phyloP scores from a whole-genome alignment of 495 filamentous ascomycete genomes.

The Lindgomyces ingoldianus region DNA sequence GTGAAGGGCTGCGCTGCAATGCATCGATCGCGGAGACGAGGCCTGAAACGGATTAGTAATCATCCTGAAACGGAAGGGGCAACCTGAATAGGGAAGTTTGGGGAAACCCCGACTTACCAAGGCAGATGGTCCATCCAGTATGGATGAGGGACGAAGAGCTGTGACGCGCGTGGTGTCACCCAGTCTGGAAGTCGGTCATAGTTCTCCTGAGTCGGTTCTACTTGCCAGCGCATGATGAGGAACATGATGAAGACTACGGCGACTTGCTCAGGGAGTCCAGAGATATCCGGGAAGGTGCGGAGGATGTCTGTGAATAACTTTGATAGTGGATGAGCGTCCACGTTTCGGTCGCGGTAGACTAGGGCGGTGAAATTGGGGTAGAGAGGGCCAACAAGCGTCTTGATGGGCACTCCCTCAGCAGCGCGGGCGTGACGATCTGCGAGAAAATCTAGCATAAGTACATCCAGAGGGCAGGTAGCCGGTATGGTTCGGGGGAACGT shows the following conservation, averaged over 20 bases:
- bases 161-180: slow-evolving; percentile 61
- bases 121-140: slow-evolving; percentile 78
- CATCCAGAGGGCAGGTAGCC: slow-evolving; percentile 72
- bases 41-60: slow-evolving; percentile 43
- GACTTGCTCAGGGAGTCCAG: slow-evolving; percentile 69
- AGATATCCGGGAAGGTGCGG: slow-evolving; percentile 69
- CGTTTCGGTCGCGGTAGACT: slow-evolving; percentile 63
- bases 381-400: slow-evolving; percentile 67
- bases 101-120: slow-evolving; percentile 47
- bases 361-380: slow-evolving; percentile 77
- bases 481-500: slow-evolving; percentile 60
- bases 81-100: not conserved
- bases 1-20: slow-evolving; percentile 51
- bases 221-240: slow-evolving; percentile 79
- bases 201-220: slow-evolving; percentile 71
- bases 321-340: slow-evolving; percentile 67
- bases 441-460: slow-evolving; percentile 74
- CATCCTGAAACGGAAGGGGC: not conserved
- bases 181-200: slow-evolving; percentile 70
- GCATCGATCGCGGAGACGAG: slow-evolving; percentile 67
- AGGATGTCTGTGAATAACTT: slow-evolving; percentile 83
- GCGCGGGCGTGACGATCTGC: slow-evolving; percentile 64
- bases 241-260: slow-evolving; percentile 82
- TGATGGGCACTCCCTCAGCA: slow-evolving; percentile 58
- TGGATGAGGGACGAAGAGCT: slow-evolving; percentile 65